Conservation (phyloP, 2,329 filamentous ascomycete genomes). For the Coniella vitis region DNA sequence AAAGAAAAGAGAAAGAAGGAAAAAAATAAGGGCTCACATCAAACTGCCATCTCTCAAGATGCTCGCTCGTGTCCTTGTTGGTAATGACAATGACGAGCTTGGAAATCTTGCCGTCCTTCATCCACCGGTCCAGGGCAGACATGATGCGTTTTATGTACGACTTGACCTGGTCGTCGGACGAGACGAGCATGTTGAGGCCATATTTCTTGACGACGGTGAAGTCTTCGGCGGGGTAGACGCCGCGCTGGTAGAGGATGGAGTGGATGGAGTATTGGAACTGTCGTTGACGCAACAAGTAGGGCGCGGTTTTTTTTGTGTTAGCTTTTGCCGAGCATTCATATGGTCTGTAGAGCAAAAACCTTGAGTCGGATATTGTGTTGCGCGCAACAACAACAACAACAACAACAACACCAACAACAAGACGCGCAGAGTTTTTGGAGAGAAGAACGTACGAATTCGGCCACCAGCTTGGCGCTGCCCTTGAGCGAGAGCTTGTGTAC, state of each 20-base stretch:
- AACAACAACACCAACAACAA: neutral
- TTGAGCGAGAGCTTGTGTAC: conserved; percentile 91
- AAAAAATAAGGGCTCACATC: too few species aligned
- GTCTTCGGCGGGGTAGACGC: conserved; percentile 87
- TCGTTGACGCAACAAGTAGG: neutral
- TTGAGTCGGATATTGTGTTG: too few species aligned
- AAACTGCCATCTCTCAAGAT: conserved; percentile 97
- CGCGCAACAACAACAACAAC: neutral
- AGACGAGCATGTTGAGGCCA: conserved; percentile 95
- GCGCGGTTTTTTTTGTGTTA: neutral
- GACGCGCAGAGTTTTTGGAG: neutral
- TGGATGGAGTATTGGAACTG: conserved; percentile 98
- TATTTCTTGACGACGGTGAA: conserved; percentile 99
- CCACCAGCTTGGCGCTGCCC: conserved; percentile 76
- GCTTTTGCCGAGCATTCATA: too few species aligned
- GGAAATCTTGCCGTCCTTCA: conserved; percentile 92
- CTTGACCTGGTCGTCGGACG: conserved; percentile 95
- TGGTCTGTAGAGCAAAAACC: too few species aligned
- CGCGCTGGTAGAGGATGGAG: conserved; percentile 84
- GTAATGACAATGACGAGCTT: conserved; percentile 96
- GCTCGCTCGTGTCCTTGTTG: conserved; percentile 92
- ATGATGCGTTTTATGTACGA: conserved; percentile 99
- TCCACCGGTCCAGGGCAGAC: conserved; percentile 96
- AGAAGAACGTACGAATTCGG: conserved; percentile 73
- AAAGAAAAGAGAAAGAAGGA: too few species aligned